Percentiles rank a stretch among this genome's conserved stretches.
Evolutionary conservation across 2,329 filamentous ascomycete genomes (phyloP).

Genomic region (Colletotrichum lupini): DNA sequence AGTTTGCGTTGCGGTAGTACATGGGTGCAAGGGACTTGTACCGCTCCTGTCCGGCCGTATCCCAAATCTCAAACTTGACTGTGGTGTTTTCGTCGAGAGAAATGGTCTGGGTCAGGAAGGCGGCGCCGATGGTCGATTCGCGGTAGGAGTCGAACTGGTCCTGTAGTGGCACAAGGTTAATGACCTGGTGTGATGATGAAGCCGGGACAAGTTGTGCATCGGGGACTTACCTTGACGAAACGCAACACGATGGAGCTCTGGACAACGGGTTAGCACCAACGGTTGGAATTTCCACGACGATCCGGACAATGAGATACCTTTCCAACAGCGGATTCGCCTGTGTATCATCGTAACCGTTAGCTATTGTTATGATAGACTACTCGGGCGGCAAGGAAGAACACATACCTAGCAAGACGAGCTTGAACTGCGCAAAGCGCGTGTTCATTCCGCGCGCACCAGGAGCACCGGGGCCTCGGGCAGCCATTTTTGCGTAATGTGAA

Average conservation of each 20-base stretch:
- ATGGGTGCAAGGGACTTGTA: slow-evolving; percentile 99
- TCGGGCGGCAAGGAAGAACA: slow-evolving; percentile 28
- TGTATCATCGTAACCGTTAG: slow-evolving; percentile 19
- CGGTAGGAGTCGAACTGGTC: slow-evolving; percentile 99
- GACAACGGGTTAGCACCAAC: slow-evolving; percentile 35
- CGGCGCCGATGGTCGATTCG: slow-evolving; percentile 97
- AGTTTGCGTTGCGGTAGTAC: slow-evolving; percentile 99
- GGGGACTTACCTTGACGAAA: slow-evolving; percentile 88
- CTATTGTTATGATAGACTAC: neutral
- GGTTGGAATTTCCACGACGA: slow-evolving; percentile 3
- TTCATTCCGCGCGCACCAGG: slow-evolving; percentile 72
- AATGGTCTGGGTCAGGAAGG: slow-evolving; percentile 98
- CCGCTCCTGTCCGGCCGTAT: slow-evolving; percentile 97
- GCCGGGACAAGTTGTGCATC: neutral
- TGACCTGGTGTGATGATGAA: neutral
- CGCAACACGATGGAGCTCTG: slow-evolving; percentile 97
- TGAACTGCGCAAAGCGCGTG: slow-evolving; percentile 98
- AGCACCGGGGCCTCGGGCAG: slow-evolving; percentile 72
- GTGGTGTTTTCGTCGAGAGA: slow-evolving; percentile 98
- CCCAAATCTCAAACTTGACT: slow-evolving; percentile 99
- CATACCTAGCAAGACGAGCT: slow-evolving; percentile 95
- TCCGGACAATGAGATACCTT: slow-evolving; percentile 71
- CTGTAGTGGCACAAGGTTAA: slow-evolving; percentile 55
- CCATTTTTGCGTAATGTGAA: slow-evolving; percentile 70
- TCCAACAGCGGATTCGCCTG: slow-evolving; percentile 98